Evolutionary conservation across 768 basidiomycete species (phyloP).

Genomic region (Collybiopsis luxurians): DNA sequence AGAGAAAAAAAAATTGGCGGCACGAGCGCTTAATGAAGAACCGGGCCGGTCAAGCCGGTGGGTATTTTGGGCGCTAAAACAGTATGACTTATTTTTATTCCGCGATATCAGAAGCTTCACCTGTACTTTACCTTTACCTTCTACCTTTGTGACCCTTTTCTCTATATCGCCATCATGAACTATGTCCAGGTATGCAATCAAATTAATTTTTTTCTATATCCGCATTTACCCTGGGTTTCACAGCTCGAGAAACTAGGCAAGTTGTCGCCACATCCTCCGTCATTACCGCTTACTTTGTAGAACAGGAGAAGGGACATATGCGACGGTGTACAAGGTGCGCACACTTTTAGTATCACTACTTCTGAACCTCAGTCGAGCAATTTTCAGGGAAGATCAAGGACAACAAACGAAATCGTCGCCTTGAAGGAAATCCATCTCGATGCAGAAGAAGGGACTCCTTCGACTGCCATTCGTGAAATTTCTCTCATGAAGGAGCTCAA

Average conservation of each 20-base stretch:
- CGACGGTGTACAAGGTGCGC: slow-evolving; percentile 92
- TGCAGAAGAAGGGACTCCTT: slow-evolving; percentile 98
- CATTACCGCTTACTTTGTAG: slow-evolving; percentile 42
- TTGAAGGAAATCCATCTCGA: slow-evolving; percentile 99
- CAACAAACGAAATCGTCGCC: slow-evolving; percentile 98
- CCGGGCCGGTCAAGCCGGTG: no score
- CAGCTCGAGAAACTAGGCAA: slow-evolving; percentile 88
- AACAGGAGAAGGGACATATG: slow-evolving; percentile 92
- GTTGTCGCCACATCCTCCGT: slow-evolving; percentile 3
- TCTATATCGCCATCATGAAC: slow-evolving; percentile 31
- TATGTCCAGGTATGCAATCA: slow-evolving; percentile 48
- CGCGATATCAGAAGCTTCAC: no score
- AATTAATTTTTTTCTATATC: background rate
- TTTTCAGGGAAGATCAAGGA: slow-evolving; percentile 83
- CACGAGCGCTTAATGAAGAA: no score
- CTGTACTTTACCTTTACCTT: background rate
- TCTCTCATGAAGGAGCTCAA: slow-evolving; percentile 99
- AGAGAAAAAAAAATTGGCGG: no score
- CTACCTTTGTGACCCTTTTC: background rate
- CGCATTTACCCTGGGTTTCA: background rate
- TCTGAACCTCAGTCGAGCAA: slow-evolving; percentile 1
- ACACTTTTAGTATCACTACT: background rate
- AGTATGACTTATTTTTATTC: no score
- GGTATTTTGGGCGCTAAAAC: no score
- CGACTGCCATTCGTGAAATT: slow-evolving; percentile 98